phyloP scores from a whole-genome alignment of 2,329 filamentous ascomycete species.

The Trichoderma sp. region DNA sequence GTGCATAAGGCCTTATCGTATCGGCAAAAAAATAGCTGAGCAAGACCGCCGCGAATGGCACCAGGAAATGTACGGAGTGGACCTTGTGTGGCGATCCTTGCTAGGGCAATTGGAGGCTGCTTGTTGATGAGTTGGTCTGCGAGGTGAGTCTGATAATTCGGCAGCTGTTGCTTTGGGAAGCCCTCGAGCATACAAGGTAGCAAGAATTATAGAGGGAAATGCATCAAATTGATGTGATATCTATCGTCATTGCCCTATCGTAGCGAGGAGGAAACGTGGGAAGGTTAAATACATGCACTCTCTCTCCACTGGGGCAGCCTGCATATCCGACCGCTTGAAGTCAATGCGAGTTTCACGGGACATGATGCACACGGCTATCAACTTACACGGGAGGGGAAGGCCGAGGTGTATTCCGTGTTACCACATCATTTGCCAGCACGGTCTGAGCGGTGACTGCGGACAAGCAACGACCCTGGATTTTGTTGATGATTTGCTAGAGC shows the following conservation, averaged over 20 bases:
- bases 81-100: background rate
- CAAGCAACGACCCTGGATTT: background rate
- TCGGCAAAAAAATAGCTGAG: background rate
- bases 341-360: background rate
- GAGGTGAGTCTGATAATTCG: background rate
- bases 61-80: background rate
- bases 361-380: background rate
- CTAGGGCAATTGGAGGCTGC: background rate
- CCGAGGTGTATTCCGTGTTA: background rate
- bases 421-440: background rate
- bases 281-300: background rate
- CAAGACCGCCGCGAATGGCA: background rate
- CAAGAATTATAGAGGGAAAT: background rate
- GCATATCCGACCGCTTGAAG: background rate
- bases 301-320: background rate
- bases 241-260: background rate
- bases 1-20: slow-evolving; percentile 14
- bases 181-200: background rate
- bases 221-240: background rate
- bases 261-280: background rate
- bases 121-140: background rate
- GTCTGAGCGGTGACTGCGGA: background rate
- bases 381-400: background rate
- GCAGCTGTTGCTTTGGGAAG: background rate
- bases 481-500: background rate